Percentiles rank a stretch among this genome's conserved stretches.
These are phyloP conservation scores for Posidonia oceanica DNA, from an alignment of 116 monocot genomes.

Conservation along the genomic window DNA sequence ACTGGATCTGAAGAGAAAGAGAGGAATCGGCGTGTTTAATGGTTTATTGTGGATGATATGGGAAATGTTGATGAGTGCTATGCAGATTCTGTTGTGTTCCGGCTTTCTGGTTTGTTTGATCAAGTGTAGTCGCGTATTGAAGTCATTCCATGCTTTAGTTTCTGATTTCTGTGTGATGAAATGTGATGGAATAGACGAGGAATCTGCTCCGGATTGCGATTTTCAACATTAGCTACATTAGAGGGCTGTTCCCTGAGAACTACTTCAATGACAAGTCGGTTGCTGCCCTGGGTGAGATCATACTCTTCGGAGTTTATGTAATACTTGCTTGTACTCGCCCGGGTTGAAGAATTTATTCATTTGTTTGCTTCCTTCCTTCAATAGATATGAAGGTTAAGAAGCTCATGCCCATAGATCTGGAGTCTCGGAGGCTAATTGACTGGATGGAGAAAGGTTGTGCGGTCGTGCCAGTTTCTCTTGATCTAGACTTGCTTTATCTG, in stretches of 20 bases:
- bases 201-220: constrained; percentile 96
- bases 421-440: constrained; percentile 88
- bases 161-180: background rate
- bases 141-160: background rate
- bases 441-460: constrained; percentile 99
- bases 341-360: background rate
- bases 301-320: background rate
- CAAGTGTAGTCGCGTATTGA: too few species aligned
- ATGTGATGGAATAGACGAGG: constrained; percentile 49
- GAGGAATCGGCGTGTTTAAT: too few species aligned
- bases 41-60: too few species aligned
- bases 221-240: constrained; percentile 98
- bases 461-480: too few species aligned
- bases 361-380: background rate
- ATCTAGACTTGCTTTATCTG: background rate
- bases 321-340: background rate
- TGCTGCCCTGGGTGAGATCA: constrained; percentile 64
- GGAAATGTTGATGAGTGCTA: too few species aligned
- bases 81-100: too few species aligned
- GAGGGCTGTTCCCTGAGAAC: constrained; percentile 93
- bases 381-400: constrained; percentile 99
- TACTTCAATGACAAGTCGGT: constrained; percentile 98
- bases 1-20: too few species aligned
- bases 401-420: constrained; percentile 90
- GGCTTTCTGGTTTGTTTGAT: too few species aligned